phyloP scores from a whole-genome alignment of 805 yeast genomes.

The Lipomyces orientalis region DNA sequence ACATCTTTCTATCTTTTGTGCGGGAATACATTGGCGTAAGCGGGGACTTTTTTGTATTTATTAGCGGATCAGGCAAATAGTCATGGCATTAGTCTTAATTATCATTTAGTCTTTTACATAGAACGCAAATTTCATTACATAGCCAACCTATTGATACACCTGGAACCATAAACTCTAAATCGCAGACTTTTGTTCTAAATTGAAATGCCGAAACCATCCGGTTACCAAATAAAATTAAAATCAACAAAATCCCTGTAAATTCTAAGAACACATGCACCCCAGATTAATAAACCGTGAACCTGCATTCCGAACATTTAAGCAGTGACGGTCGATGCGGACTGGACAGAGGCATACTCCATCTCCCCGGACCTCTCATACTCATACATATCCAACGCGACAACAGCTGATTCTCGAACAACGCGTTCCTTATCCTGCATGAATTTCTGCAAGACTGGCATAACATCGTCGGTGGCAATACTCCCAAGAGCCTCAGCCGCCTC shows the following conservation, averaged over 20 bases:
- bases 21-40: neutral
- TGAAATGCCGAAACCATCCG: neutral
- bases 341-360: constrained; percentile 30
- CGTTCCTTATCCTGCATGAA: constrained; percentile 80
- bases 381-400: constrained; percentile 97
- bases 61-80: neutral
- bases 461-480: constrained; percentile 94
- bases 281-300: neutral
- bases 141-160: neutral
- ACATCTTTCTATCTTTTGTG: neutral
- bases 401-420: constrained; percentile 95
- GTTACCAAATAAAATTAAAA: neutral
- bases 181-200: neutral
- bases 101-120: neutral
- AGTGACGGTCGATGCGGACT: constrained; percentile 6
- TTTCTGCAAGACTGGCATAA: constrained; percentile 80
- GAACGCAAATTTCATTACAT: neutral
- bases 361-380: constrained; percentile 68
- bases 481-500: constrained; percentile 99
- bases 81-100: neutral
- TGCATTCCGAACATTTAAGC: neutral
- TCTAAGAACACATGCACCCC: neutral
- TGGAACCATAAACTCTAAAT: neutral
- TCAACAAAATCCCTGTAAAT: neutral
- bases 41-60: neutral